These are phyloP conservation scores for Colletotrichum spaethianum DNA, from an alignment of 2,329 filamentous ascomycete genomes.

Conservation along the genomic window DNA sequence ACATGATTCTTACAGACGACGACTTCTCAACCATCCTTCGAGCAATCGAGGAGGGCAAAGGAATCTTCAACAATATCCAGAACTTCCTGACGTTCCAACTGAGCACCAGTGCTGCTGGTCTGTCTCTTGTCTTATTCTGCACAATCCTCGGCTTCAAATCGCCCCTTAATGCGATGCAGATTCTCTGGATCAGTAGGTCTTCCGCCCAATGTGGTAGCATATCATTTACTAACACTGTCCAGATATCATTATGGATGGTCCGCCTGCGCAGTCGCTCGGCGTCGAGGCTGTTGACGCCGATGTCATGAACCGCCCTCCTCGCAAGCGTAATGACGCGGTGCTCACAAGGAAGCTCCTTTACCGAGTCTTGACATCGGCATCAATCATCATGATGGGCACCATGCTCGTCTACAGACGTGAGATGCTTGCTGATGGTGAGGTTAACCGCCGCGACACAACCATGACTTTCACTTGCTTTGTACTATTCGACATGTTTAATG, in stretches of 20 bases:
- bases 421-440: conserved; percentile 85
- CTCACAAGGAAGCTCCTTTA: conserved; percentile 87
- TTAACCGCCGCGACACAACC: conserved; percentile 95
- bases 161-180: conserved; percentile 98
- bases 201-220: neutral
- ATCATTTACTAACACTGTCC: conserved; percentile 41
- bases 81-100: conserved; percentile 99
- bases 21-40: conserved; percentile 93
- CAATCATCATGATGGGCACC: conserved; percentile 93
- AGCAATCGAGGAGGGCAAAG: conserved; percentile 98
- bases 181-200: conserved; percentile 98
- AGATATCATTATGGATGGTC: conserved; percentile 99
- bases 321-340: conserved; percentile 88
- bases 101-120: conserved; percentile 93
- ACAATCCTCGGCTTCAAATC: conserved; percentile 94
- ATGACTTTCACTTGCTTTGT: conserved; percentile 99
- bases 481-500: conserved; percentile 99
- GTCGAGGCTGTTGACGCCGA: conserved; percentile 95
- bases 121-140: conserved; percentile 92
- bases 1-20: conserved; percentile 92
- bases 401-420: conserved; percentile 92
- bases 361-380: conserved; percentile 88
- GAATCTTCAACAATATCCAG: conserved; percentile 99
- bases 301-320: conserved; percentile 90
- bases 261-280: conserved; percentile 95